Evolutionary conservation across 2,329 filamentous ascomycete genomes (phyloP), one percentile per base, ranked within the genome.

Genomic region (Alternaria burnsii): DNA sequence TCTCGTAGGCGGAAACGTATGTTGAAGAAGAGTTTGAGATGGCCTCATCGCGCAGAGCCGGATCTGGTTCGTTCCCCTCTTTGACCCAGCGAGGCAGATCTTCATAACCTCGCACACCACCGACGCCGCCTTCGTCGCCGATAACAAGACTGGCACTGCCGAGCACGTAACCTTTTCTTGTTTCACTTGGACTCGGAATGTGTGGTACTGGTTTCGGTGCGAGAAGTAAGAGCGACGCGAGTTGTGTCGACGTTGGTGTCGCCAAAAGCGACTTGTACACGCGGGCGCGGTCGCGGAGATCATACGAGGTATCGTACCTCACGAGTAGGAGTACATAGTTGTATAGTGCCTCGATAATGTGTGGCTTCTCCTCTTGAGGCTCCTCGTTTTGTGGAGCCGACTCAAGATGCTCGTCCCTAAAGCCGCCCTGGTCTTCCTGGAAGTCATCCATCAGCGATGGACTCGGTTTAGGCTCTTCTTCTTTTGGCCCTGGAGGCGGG

Each of bases 151-250:
- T 94, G 1, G 94, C 88, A 3, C 92, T 95, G 11, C 95, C 95
- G 0, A 99, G 84, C 1, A 90, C 84, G 59, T 94, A 90, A 0
- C 88, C 89, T 65, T 89, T 92, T 34, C 94, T 87, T 3, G 87
- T 89, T 75, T 97, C 94, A 0, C 92, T 97, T 0, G 95, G 95
- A 60, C 92, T 97, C 0, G 93, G 93, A 0, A 91, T 91, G 62
- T 97, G 92, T 0, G 95, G 95, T 0, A 95, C 93, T 0, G 95
- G 94, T 76, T 99, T 99, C 0, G 95, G 94, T 0, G 95, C 95
- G 2, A 98, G 86, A 1, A 99, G 88, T 76, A 98, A 91, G 14
- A 99, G 84, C 1, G 91, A 93, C 3, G 95, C 95, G 16, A 99
- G 87, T 76, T 98, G 93, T 1, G 88, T 91, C 8, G 87, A 88